These are phyloP conservation scores for Pleomassaria siparia DNA, from an alignment of 2,329 filamentous ascomycete species.

Conservation along the genomic window DNA sequence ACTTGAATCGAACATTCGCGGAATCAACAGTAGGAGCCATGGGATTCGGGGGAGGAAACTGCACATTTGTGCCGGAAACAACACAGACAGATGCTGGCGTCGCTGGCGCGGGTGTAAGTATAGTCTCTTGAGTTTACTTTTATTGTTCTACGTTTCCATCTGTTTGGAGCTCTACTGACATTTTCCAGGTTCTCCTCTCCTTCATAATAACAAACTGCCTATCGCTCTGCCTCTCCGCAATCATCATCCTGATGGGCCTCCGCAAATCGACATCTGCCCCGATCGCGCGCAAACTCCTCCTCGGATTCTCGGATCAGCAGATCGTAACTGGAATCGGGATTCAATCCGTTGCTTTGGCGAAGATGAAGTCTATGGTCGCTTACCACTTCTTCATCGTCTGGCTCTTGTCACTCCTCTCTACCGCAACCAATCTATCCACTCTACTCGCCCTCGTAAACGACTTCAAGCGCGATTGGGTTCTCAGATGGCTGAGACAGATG, in stretches of 20 bases:
- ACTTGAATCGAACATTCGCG: no score
- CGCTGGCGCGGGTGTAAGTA: constrained; percentile 58
- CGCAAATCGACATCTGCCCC: constrained; percentile 50
- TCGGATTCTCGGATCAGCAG: constrained; percentile 68
- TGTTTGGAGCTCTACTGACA: constrained; percentile 4
- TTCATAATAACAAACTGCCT: constrained; percentile 66
- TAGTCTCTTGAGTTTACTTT: no score
- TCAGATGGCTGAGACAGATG: constrained; percentile 65
- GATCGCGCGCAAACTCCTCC: constrained; percentile 65
- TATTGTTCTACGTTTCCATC: background rate
- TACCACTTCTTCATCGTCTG: constrained; percentile 74
- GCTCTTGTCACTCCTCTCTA: constrained; percentile 66
- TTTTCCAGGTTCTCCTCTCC: constrained; percentile 59
- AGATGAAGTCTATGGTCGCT: constrained; percentile 59
- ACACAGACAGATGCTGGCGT: constrained; percentile 59
- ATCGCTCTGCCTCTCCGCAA: constrained; percentile 57
- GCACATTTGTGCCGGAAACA: constrained; percentile 47
- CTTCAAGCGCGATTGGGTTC: constrained; percentile 66
- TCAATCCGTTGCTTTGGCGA: constrained; percentile 63
- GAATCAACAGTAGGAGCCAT: background rate
- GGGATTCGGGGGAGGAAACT: constrained; percentile 34
- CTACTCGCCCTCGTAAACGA: constrained; percentile 66
- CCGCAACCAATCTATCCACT: constrained; percentile 66
- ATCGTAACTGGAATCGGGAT: constrained; percentile 70
- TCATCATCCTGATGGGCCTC: constrained; percentile 59